Percentiles rank a stretch among this genome's conserved stretches.
Conservation (phyloP, 1,139 yeast genomes). For the Ashbya aceris region DNA sequence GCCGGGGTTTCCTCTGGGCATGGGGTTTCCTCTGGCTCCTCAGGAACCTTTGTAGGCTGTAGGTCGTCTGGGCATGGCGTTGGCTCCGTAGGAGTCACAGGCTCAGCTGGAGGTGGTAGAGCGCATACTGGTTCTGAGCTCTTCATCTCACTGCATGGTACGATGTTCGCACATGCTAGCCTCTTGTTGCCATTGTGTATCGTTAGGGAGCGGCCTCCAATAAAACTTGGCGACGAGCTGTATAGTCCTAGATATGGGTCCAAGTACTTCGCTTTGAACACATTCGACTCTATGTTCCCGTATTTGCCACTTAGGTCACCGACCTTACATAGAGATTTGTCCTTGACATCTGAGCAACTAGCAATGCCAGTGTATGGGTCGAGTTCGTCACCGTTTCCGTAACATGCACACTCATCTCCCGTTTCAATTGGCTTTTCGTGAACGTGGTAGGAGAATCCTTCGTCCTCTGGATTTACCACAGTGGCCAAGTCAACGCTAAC, state of each 20-base stretch:
- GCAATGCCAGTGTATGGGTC: slow-evolving; percentile 44
- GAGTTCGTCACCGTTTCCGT: slow-evolving; percentile 41
- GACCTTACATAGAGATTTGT: slow-evolving; percentile 47
- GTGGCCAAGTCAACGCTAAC: slow-evolving; percentile 54
- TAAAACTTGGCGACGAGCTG: slow-evolving; percentile 37
- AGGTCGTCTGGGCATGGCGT: not conserved
- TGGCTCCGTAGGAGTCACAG: not conserved
- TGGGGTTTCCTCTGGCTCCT: slow-evolving; percentile 1
- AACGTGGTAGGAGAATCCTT: slow-evolving; percentile 48
- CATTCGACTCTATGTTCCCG: slow-evolving; percentile 48
- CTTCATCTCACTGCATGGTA: slow-evolving; percentile 7
- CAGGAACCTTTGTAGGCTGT: not conserved
- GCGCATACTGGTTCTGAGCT: not conserved
- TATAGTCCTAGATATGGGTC: slow-evolving; percentile 49
- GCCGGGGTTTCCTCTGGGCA: slow-evolving; percentile 1
- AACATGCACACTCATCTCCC: slow-evolving; percentile 30
- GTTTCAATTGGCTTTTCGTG: slow-evolving; percentile 41
- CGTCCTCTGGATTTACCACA: slow-evolving; percentile 45
- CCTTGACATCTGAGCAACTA: slow-evolving; percentile 37
- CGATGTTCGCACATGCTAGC: slow-evolving; percentile 51
- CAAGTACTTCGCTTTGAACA: slow-evolving; percentile 42
- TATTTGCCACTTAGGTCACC: slow-evolving; percentile 61
- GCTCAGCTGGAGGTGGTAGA: not conserved
- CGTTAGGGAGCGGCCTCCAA: slow-evolving; percentile 45
- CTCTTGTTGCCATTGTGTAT: slow-evolving; percentile 44